Percentiles rank a stretch among this genome's conserved stretches.
phyloP scores from a whole-genome alignment of 176 grass and related monocot species.

The Puya raimondii region DNA sequence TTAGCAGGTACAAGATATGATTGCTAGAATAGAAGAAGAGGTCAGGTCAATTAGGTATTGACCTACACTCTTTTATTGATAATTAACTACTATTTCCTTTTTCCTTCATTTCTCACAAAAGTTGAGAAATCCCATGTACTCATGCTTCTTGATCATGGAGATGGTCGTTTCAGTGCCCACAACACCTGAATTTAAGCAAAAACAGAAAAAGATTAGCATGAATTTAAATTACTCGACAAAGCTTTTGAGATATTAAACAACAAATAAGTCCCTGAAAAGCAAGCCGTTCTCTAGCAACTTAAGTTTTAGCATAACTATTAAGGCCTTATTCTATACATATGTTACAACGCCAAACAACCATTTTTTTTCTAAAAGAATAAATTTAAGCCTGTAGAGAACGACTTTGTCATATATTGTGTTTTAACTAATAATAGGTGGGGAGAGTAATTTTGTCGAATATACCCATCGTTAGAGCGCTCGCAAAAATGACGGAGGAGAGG shows the following conservation, averaged over 20 bases:
- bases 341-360: no score
- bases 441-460: slow-evolving; percentile 16
- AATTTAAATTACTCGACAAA: background rate
- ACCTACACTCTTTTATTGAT: slow-evolving; percentile 25
- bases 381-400: no score
- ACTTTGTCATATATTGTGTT: no score
- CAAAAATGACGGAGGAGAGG: slow-evolving; percentile 91
- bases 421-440: no score
- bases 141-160: slow-evolving; percentile 67
- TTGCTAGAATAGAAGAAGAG: slow-evolving; percentile 4
- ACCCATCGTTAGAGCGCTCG: slow-evolving; percentile 95
- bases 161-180: slow-evolving; percentile 74
- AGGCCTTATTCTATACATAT: background rate
- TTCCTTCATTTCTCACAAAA: slow-evolving; percentile 33
- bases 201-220: background rate
- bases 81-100: slow-evolving; percentile 3
- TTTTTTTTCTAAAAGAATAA: no score
- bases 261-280: no score
- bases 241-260: no score
- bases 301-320: background rate
- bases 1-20: background rate
- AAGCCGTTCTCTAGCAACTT: no score
- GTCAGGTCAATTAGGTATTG: slow-evolving; percentile 61
- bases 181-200: slow-evolving; percentile 46
- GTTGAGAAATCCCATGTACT: slow-evolving; percentile 92